These are phyloP conservation scores for Taphrina communis DNA, from an alignment of 1,139 yeast species.

Conservation along the genomic window DNA sequence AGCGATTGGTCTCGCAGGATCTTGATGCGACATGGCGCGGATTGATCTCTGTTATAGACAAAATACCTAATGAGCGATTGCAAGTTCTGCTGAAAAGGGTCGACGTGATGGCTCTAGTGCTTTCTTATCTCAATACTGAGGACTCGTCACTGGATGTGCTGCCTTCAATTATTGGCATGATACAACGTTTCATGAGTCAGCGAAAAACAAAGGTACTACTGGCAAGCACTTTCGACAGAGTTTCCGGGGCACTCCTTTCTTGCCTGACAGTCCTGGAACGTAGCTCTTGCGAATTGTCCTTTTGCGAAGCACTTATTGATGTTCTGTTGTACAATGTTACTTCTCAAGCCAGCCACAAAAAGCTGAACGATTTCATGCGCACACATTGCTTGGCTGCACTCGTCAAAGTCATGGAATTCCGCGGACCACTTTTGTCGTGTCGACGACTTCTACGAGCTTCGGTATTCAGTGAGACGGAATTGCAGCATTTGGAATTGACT, in stretches of 20 bases:
- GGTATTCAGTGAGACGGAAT: conserved; percentile 1
- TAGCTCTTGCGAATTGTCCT: background rate
- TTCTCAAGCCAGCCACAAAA: background rate
- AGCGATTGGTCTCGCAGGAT: background rate
- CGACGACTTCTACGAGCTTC: background rate
- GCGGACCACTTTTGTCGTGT: background rate
- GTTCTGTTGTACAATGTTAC: background rate
- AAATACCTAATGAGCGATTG: background rate
- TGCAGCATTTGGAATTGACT: background rate
- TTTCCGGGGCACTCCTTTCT: background rate
- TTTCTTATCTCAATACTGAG: background rate
- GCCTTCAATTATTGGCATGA: background rate
- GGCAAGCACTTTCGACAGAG: conserved; percentile 7
- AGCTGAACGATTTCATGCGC: conserved; percentile 1
- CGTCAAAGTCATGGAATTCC: background rate
- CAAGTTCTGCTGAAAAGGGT: conserved; percentile 2
- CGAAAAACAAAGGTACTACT: background rate
- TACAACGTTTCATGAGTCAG: background rate
- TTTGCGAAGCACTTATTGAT: background rate
- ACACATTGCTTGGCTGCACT: background rate
- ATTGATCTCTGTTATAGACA: background rate
- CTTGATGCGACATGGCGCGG: background rate
- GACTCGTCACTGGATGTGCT: background rate
- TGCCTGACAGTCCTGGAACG: background rate
- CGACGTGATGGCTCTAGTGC: background rate